Conservation (phyloP, 2,329 filamentous ascomycete species). For the Aspergillus eucalypticola region DNA sequence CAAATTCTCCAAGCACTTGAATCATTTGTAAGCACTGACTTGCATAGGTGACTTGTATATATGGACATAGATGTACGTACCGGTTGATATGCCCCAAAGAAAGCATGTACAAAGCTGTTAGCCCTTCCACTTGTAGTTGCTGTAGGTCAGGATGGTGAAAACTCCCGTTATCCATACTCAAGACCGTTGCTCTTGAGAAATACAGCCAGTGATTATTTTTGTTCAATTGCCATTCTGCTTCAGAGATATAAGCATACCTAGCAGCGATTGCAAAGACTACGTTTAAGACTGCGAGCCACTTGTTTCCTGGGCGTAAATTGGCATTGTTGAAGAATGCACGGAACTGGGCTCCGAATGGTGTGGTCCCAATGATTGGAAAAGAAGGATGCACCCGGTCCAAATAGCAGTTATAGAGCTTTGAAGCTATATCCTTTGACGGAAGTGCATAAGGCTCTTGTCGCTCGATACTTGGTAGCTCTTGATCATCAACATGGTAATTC, state of each 20-base stretch:
- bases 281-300: constrained; percentile 48
- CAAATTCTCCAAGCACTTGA: constrained; percentile 45
- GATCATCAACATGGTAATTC: constrained; percentile 45
- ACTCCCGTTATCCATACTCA: constrained; percentile 42
- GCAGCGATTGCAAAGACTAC: constrained; percentile 48
- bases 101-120: constrained; percentile 46
- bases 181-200: constrained; percentile 42
- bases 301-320: constrained; percentile 38
- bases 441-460: constrained; percentile 39
- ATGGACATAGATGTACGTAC: constrained; percentile 25
- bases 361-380: constrained; percentile 46
- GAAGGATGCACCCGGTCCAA: constrained; percentile 46
- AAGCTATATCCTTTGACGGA: constrained; percentile 40
- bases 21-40: constrained; percentile 7
- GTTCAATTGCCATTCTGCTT: constrained; percentile 39
- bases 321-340: constrained; percentile 39
- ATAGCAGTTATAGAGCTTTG: constrained; percentile 44
- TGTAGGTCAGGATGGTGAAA: constrained; percentile 46
- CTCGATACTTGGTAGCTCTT: constrained; percentile 38
- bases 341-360: constrained; percentile 46
- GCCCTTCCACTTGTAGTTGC: constrained; percentile 45
- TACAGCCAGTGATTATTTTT: constrained; percentile 43
- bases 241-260: constrained; percentile 41
- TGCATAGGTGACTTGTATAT: not conserved
- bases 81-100: constrained; percentile 46